Conservation (phyloP, 2,329 filamentous ascomycete species). For the Diaporthe australafricana region DNA sequence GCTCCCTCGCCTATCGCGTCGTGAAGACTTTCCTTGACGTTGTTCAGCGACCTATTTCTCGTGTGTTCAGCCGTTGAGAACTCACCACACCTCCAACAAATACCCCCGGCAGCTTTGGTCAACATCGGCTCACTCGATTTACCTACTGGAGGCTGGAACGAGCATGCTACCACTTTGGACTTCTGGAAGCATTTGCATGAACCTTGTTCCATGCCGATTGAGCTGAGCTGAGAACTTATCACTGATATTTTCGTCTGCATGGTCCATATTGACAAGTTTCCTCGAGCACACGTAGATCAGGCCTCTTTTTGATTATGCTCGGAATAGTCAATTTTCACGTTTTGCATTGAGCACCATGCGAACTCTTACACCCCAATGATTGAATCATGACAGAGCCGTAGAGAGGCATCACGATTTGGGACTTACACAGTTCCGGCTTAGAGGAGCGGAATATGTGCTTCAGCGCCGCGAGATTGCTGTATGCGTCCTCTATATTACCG, state of each 20-base stretch:
- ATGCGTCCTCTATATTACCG: slow-evolving; percentile 6
- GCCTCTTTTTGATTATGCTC: background rate
- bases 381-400: background rate
- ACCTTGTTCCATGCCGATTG: background rate
- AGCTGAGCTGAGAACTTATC: background rate
- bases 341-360: background rate
- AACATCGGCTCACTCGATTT: background rate
- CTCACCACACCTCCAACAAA: background rate
- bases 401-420: background rate
- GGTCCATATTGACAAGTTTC: background rate
- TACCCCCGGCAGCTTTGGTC: background rate
- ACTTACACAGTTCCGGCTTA: background rate
- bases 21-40: too few relatives aligned
- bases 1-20: too few relatives aligned
- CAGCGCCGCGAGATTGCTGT: background rate
- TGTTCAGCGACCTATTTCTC: too few relatives aligned
- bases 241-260: too few relatives aligned
- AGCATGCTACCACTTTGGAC: background rate
- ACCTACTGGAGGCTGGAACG: background rate
- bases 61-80: background rate
- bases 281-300: background rate
- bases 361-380: background rate
- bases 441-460: background rate
- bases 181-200: background rate
- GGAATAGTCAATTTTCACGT: background rate